Evolutionary conservation across 176 grass and related monocot species (phyloP), one percentile per base, ranked within the genome.

Genomic region (Poa pratensis): DNA sequence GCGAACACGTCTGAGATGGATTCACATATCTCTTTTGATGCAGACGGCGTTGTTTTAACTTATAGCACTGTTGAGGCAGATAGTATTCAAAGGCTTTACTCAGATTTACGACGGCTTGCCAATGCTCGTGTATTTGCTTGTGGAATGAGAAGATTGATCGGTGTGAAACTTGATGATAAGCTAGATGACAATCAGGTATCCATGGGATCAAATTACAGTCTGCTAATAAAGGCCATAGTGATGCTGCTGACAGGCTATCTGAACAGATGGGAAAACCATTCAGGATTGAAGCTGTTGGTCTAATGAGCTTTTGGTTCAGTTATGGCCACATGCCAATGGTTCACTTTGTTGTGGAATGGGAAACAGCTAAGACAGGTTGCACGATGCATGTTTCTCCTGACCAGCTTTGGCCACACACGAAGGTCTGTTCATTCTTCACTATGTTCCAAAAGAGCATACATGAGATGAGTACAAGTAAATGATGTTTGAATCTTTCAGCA

Each of bases 301-400:
- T 99, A 64, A 96, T 94, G 97, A 96, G 94, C 84, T 86, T 99
- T 50, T 99, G 97, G 97, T 99, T 96, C 83, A 96, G 88, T 80
- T 99, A 94, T 85, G 94, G 90, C 6, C 89, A 90, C 61, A 92
- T 96, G 94, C 92, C 97, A 80, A 92, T 95, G 88, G 97, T 99
- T 52, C 91, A 99, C 79, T 96, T 99, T 90, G 97, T 99, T 92
- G 97, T 99, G 20, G 97, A 99, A 78, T 99, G 97, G 97, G 94
- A 96, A 82, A 89, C 79, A 84, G 88, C 78, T 73, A 94, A 92
- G 79, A 90, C 75, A 87, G 94, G 94, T 23, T 99, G 97, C 82
- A 96, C 94, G 18, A 99, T 99, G 88, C 97, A 96, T 84, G 94
- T 99, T 84, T 99, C 94, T 64, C 97, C 97, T 24, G 97, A 99